These are phyloP conservation scores for Triticum urartu DNA, from an alignment of 176 grass and related monocot species.

Conservation along the genomic window DNA sequence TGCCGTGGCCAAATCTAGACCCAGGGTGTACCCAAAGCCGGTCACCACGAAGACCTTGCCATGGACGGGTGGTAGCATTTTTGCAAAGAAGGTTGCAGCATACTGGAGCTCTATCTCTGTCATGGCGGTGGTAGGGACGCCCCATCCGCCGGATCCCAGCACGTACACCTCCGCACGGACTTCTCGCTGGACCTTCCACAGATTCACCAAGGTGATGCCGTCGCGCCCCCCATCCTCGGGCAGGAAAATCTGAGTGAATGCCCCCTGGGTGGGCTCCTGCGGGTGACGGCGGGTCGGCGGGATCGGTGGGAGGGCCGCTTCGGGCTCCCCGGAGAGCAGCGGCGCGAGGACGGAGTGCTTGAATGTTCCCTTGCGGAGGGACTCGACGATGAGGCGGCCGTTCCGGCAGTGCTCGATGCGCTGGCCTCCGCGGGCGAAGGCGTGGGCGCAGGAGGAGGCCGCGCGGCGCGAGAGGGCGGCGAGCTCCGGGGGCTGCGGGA, in stretches of 20 bases:
- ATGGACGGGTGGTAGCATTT: no score
- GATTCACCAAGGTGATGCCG: not conserved
- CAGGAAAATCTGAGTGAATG: not conserved
- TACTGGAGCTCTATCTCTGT: not conserved
- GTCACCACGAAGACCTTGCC: no score
- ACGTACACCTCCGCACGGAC: not conserved
- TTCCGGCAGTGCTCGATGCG: not conserved
- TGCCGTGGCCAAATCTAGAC: not conserved
- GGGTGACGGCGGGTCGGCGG: not conserved
- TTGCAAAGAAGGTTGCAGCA: no score
- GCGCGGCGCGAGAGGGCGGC: not conserved
- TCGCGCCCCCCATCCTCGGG: not conserved
- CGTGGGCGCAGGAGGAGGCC: not conserved
- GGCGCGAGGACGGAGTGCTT: no score
- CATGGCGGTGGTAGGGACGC: not conserved
- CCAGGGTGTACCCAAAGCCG: not conserved
- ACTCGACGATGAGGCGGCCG: not conserved
- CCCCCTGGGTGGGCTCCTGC: not conserved
- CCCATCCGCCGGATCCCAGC: not conserved
- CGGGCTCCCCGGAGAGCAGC: not conserved
- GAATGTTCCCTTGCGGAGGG: not conserved
- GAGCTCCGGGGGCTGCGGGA: not conserved
- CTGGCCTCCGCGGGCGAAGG: not conserved
- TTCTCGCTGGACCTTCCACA: not conserved
- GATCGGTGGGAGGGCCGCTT: not conserved